Percentiles rank a stretch among this genome's conserved stretches.
phyloP scores from a whole-genome alignment of 2,329 filamentous ascomycete genomes.

The Fusarium sp. region DNA sequence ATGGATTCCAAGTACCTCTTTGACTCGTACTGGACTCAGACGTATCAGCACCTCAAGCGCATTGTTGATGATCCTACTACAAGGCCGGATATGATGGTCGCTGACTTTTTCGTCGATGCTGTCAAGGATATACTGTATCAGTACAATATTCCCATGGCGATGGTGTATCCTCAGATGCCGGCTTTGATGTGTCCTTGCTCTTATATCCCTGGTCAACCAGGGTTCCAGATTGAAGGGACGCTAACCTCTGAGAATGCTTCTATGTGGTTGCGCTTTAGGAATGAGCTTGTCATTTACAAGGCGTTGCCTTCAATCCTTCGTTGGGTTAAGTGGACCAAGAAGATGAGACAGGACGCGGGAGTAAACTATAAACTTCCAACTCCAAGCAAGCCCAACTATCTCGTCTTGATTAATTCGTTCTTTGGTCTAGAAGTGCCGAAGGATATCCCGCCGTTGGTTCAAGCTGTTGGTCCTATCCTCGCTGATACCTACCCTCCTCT shows the following conservation, averaged over 20 bases:
- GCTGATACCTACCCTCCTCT: slow-evolving; percentile 50
- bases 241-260: slow-evolving; percentile 55
- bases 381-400: slow-evolving; percentile 54
- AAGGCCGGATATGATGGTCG: slow-evolving; percentile 54
- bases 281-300: slow-evolving; percentile 49
- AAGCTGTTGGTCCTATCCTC: slow-evolving; percentile 54
- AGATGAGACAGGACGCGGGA: slow-evolving; percentile 50
- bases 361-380: slow-evolving; percentile 45
- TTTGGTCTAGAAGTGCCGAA: slow-evolving; percentile 56
- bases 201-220: slow-evolving; percentile 57
- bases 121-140: slow-evolving; percentile 54
- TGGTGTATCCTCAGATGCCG: slow-evolving; percentile 57
- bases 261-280: slow-evolving; percentile 52
- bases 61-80: slow-evolving; percentile 32
- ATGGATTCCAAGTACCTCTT: slow-evolving; percentile 52
- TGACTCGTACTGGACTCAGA: slow-evolving; percentile 52
- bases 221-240: slow-evolving; percentile 54
- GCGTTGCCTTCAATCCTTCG: slow-evolving; percentile 48
- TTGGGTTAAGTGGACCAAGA: slow-evolving; percentile 46
- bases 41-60: slow-evolving; percentile 29
- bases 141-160: slow-evolving; percentile 52
- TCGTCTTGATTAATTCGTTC: slow-evolving; percentile 58
- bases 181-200: slow-evolving; percentile 51
- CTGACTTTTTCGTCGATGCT: slow-evolving; percentile 58
- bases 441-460: slow-evolving; percentile 56